phyloP scores from a whole-genome alignment of 2,329 filamentous ascomycete species.

The Penicillium sp. region DNA sequence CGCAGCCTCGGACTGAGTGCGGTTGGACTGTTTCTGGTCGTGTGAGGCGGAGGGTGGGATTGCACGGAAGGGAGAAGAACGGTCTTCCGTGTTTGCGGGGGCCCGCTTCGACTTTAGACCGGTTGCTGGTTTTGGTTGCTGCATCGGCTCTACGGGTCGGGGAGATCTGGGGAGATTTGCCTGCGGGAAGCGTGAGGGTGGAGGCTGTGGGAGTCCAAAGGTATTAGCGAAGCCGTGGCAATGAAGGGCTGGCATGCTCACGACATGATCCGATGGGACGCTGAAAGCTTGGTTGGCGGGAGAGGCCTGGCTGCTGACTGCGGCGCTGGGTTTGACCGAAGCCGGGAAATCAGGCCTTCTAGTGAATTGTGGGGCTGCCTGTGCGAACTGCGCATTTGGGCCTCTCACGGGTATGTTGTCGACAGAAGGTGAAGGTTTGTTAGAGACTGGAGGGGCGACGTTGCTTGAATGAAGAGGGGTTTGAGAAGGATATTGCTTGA shows the following conservation, averaged over 20 bases:
- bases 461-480: slow-evolving; percentile 42
- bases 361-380: slow-evolving; percentile 11
- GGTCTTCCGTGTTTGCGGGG: slow-evolving; percentile 14
- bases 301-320: neutral
- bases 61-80: slow-evolving; percentile 1
- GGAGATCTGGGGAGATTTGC: slow-evolving; percentile 4
- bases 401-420: slow-evolving; percentile 20
- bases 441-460: slow-evolving; percentile 44
- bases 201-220: slow-evolving; percentile 2
- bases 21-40: slow-evolving; percentile 18
- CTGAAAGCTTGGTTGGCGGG: neutral
- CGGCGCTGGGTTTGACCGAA: neutral
- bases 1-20: slow-evolving; percentile 16
- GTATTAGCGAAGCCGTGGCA: slow-evolving; percentile 12
- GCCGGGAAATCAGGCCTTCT: neutral
- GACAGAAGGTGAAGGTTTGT: slow-evolving; percentile 8
- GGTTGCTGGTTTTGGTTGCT: slow-evolving; percentile 9
- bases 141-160: slow-evolving; percentile 11
- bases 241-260: slow-evolving; percentile 6
- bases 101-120: slow-evolving; percentile 26
- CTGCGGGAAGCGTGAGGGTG: slow-evolving; percentile 4
- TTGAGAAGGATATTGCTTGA: slow-evolving; percentile 52
- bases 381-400: slow-evolving; percentile 12
- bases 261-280: slow-evolving; percentile 4
- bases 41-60: slow-evolving; percentile 17